These are phyloP conservation scores for Adansonia gregorii DNA, from an alignment of 441 rosid species.

Conservation along the genomic window DNA sequence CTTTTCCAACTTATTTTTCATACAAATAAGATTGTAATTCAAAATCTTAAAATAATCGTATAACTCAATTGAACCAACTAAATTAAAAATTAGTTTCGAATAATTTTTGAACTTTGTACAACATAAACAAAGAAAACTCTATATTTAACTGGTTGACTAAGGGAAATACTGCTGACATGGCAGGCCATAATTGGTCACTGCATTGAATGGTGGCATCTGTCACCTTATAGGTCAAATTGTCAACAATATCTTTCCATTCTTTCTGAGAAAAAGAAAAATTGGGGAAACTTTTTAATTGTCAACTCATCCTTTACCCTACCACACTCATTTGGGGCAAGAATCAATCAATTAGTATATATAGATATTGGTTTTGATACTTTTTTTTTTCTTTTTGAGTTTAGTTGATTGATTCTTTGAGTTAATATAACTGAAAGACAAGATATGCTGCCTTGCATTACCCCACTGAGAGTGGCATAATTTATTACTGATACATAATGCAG, in stretches of 20 bases:
- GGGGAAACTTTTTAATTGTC: conserved; percentile 44
- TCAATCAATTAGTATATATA: conserved; percentile 20
- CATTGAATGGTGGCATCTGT: conserved; percentile 39
- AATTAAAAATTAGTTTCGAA: no score
- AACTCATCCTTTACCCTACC: conserved; percentile 41
- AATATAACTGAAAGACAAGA: conserved; percentile 28
- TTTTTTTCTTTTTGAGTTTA: conserved; percentile 25
- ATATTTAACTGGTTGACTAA: conserved; percentile 45
- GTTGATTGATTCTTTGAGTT: conserved; percentile 2
- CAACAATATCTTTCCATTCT: conserved; percentile 29
- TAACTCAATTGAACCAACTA: no score
- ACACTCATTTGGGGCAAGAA: conserved; percentile 31
- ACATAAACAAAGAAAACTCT: not conserved
- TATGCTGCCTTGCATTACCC: conserved; percentile 49
- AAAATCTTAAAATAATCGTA: no score
- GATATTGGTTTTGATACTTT: no score
- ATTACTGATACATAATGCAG: not conserved
- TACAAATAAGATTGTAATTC: no score
- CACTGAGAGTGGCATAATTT: conserved; percentile 18
- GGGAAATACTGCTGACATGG: conserved; percentile 22
- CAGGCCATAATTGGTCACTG: conserved; percentile 21
- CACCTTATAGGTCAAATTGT: conserved; percentile 31
- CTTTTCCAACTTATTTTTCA: not conserved
- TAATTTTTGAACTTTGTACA: not conserved
- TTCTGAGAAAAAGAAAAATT: conserved; percentile 29